Base-by-base conservation (phyloP, 2,329 filamentous ascomycete genomes). In the Arthrobotrys sinensis region DNA sequence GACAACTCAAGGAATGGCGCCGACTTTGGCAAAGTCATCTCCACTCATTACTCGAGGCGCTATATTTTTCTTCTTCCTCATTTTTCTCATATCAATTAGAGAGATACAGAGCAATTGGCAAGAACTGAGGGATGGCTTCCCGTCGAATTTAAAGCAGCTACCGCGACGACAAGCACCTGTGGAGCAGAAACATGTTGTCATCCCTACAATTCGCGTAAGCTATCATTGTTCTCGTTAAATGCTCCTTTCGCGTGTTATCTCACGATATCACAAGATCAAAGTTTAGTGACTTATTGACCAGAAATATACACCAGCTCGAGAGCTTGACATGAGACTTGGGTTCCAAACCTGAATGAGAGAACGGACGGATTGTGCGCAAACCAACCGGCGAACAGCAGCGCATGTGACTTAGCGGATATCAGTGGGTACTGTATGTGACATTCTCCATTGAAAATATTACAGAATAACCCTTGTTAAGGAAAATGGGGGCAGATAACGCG, bases 371-470 rank as follows among this genome's bases (percentile, higher is more conserved):
- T 34, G 21, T 57, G 52, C 52, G n/a, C 32, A 2, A 38, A 14
- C 16, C 32, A 53, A 10, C 34, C 50, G 0, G 14, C 24, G 5
- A 55, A 10, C 14, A 19, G n/a, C n/a, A 24, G 5, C 3, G 12
- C 24, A 8, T 57, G 32, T n/a, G 28, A 38, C 0, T 7, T 57
- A 3, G 32, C n/a, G 1, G n/a, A 38, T 12, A 21, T 38, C 12
- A 38, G 52, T 14, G 52, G 52, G 21, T 57, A 57, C 3, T 57
- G 52, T 57, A 38, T n/a, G 50, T 10, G 5, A 16, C 4, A 28
- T 12, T 12, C 21, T 14, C 8, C 36, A 38, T 10, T 36, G 5
- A 36, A 4, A 28, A 28, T 28, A 2, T 4, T 28, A 4, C 2
- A 28, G 24, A 28, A 28, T 28, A 28, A 28, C 4, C 4, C 24